A percentile compares a stretch with the other conserved stretches of the same genome.
phyloP scores from a whole-genome alignment of 495 filamentous ascomycete genomes.

The Sabuloglossum arenarium region DNA sequence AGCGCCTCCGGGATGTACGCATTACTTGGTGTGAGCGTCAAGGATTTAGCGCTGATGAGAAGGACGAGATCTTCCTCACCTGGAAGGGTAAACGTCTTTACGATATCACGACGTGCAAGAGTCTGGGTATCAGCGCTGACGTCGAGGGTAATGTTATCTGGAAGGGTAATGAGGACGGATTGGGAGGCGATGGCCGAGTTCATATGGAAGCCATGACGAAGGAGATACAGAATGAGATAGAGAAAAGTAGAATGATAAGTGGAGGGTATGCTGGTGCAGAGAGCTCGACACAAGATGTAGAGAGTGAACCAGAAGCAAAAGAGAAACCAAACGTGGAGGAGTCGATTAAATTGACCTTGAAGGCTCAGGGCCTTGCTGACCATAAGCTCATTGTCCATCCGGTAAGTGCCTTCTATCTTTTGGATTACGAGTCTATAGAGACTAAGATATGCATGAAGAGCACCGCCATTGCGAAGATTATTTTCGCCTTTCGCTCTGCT shows the following conservation, averaged over 20 bases:
- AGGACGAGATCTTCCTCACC: constrained; percentile 44
- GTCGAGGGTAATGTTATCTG: constrained; percentile 16
- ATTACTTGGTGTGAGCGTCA: constrained; percentile 46
- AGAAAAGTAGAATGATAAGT: constrained; percentile 29
- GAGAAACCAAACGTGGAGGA: constrained; percentile 7
- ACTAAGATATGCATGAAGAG: constrained; percentile 14
- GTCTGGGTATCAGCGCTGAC: constrained; percentile 34
- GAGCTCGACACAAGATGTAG: constrained; percentile 15
- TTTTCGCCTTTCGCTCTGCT: constrained; percentile 28
- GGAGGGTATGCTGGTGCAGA: constrained; percentile 22
- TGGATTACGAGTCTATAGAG: not conserved
- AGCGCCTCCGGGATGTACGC: constrained; percentile 42
- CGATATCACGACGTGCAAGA: constrained; percentile 48
- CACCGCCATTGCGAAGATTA: constrained; percentile 32
- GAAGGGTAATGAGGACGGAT: constrained; percentile 16
- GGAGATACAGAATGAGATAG: constrained; percentile 17
- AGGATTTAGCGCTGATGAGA: constrained; percentile 23
- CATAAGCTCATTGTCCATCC: constrained; percentile 35
- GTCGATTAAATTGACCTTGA: constrained; percentile 34
- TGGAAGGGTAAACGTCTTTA: constrained; percentile 59
- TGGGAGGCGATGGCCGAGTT: constrained; percentile 19
- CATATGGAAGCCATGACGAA: constrained; percentile 58
- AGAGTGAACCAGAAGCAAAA: constrained; percentile 11
- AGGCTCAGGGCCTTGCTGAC: constrained; percentile 31
- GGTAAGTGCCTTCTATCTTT: constrained; percentile 14